Evolutionary conservation across 768 basidiomycete species (phyloP).

Genomic region (Boletus sp.): DNA sequence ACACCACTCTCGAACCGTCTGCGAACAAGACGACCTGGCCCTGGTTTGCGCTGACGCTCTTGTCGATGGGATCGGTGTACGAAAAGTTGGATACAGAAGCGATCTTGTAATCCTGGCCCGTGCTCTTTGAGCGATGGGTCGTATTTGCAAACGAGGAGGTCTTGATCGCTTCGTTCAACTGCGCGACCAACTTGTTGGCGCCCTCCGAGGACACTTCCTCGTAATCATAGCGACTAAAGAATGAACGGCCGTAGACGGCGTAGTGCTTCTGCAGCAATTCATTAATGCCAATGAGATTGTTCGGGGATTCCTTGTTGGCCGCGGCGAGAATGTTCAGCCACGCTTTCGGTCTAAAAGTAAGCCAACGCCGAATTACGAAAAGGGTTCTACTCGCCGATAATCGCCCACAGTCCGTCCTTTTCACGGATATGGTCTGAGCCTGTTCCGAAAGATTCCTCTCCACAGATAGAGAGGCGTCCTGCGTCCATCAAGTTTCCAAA

Average conservation of each 20-base stretch:
- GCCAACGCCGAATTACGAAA: constrained; percentile 6
- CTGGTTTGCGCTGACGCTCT: constrained; percentile 90
- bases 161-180: constrained; percentile 70
- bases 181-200: constrained; percentile 80
- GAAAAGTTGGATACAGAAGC: constrained; percentile 81
- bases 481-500: constrained; percentile 99
- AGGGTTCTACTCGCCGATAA: constrained; percentile 64
- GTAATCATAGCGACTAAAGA: constrained; percentile 99
- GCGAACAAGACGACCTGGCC: constrained; percentile 90
- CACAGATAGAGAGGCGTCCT: constrained; percentile 94
- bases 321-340: constrained; percentile 98
- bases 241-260: constrained; percentile 89
- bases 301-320: constrained; percentile 72
- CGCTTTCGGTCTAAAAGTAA: constrained; percentile 45
- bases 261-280: constrained; percentile 89
- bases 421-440: constrained; percentile 99
- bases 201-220: constrained; percentile 94
- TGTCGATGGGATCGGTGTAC: constrained; percentile 98
- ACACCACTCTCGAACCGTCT: constrained; percentile 93
- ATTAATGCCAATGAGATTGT: constrained; percentile 83
- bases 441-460: constrained; percentile 98
- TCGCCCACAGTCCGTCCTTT: constrained; percentile 98
- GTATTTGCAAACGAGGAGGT: constrained; percentile 67
- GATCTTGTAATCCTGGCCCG: constrained; percentile 72
- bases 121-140: constrained; percentile 63